Evolutionary conservation across 176 grass and related monocot genomes (phyloP).

Genomic region (Ensete glaucum): DNA sequence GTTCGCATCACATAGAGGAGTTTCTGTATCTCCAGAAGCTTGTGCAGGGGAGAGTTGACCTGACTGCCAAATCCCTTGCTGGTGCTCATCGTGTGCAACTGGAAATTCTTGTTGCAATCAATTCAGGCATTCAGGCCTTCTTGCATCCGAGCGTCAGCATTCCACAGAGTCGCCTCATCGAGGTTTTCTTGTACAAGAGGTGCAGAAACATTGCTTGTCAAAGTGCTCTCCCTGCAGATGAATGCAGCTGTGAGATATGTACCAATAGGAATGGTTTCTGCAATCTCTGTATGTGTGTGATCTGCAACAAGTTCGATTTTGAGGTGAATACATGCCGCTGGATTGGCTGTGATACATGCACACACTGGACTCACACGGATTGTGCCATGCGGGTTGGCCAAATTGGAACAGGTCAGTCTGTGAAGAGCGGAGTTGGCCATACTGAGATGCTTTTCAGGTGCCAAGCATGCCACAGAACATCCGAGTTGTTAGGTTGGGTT

Average conservation of each 20-base stretch:
- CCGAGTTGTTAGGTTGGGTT: slow-evolving; percentile 73
- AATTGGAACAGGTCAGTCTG: slow-evolving; percentile 33
- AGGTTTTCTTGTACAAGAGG: slow-evolving; percentile 74
- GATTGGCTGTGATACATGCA: slow-evolving; percentile 80
- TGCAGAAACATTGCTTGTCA: slow-evolving; percentile 78
- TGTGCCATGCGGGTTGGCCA: slow-evolving; percentile 58
- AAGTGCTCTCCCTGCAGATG: slow-evolving; percentile 50
- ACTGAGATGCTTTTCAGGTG: slow-evolving; percentile 63
- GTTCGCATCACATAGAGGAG: slow-evolving; percentile 49
- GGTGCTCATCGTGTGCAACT: slow-evolving; percentile 59
- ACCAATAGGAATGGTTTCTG: slow-evolving; percentile 59
- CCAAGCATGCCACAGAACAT: slow-evolving; percentile 71
- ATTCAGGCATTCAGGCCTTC: slow-evolving; percentile 69
- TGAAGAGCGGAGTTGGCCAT: slow-evolving; percentile 35
- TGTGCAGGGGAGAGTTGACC: slow-evolving; percentile 48
- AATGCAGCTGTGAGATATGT: slow-evolving; percentile 57
- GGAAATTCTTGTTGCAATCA: slow-evolving; percentile 74
- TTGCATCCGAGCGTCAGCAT: slow-evolving; percentile 64
- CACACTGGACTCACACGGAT: slow-evolving; percentile 85
- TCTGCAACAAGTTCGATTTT: slow-evolving; percentile 79
- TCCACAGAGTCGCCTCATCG: slow-evolving; percentile 32
- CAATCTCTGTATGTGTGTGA: slow-evolving; percentile 89
- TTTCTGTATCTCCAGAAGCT: slow-evolving; percentile 71
- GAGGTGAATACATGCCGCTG: slow-evolving; percentile 81
- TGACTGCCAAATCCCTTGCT: slow-evolving; percentile 36